Evolutionary conservation across 2,329 filamentous ascomycete genomes (phyloP).

Genomic region (Neofusicoccum kwambonambiense): DNA sequence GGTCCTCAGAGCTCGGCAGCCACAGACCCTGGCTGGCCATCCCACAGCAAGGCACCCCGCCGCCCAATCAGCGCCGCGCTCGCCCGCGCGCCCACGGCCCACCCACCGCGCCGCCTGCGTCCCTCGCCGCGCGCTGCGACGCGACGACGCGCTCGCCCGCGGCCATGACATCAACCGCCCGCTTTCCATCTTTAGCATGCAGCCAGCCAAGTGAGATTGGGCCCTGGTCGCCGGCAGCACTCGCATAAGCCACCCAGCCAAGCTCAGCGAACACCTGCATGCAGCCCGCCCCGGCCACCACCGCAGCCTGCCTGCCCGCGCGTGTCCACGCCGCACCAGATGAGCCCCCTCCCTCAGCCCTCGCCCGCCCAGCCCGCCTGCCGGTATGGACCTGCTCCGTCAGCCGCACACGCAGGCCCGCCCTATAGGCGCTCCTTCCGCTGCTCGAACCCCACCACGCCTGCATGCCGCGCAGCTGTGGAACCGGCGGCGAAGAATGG

Average conservation of each 20-base stretch:
- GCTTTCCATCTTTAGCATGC: not conserved
- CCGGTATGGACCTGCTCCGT: not conserved
- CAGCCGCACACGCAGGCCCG: not conserved
- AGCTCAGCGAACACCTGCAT: conserved; percentile 8
- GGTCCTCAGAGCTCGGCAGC: too few relatives aligned
- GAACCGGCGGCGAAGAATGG: not conserved
- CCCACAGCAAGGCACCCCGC: too few relatives aligned
- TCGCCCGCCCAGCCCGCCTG: not conserved
- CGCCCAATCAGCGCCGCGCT: not conserved
- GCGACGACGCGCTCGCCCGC: not conserved
- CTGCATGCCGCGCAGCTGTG: not conserved
- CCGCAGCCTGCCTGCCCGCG: not conserved
- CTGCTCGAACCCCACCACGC: not conserved
- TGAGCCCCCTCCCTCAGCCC: not conserved
- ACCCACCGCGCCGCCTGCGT: not conserved
- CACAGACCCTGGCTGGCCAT: too few relatives aligned
- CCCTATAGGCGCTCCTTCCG: not conserved
- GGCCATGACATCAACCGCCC: not conserved
- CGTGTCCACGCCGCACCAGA: not conserved
- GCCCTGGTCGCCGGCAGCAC: conserved; percentile 1
- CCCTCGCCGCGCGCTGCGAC: not conserved
- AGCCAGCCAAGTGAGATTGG: not conserved
- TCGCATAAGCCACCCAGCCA: not conserved
- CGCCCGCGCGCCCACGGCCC: too few relatives aligned
- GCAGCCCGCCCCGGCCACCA: not conserved